Conservation (phyloP, 2,329 filamentous ascomycete genomes). For the Dactylonectria estremocensis region DNA sequence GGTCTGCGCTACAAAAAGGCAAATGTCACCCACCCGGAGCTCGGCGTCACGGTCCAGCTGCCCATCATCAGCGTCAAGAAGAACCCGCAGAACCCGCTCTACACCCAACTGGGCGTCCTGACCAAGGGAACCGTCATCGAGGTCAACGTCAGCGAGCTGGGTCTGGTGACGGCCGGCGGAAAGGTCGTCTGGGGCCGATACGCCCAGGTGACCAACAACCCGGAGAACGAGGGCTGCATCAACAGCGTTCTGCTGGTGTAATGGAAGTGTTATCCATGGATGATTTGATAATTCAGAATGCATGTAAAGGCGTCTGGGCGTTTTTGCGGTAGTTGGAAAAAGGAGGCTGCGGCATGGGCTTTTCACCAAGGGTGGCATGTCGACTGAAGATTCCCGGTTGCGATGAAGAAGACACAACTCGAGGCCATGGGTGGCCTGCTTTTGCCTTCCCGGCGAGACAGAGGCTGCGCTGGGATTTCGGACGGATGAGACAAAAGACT, state of each 20-base stretch:
- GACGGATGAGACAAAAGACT: slow-evolving; percentile 13
- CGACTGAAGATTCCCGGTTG: slow-evolving; percentile 48
- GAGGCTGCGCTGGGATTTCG: slow-evolving; percentile 4
- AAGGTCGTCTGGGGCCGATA: slow-evolving; percentile 95
- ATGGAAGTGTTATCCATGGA: slow-evolving; percentile 32
- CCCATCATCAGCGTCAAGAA: slow-evolving; percentile 80
- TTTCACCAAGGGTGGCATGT: slow-evolving; percentile 44
- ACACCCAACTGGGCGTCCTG: slow-evolving; percentile 92
- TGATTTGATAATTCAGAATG: slow-evolving; percentile 41
- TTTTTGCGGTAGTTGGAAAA: slow-evolving; percentile 45
- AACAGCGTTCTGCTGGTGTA: slow-evolving; percentile 48
- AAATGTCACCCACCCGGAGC: slow-evolving; percentile 79
- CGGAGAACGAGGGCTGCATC: slow-evolving; percentile 60
- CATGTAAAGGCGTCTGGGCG: slow-evolving; percentile 49
- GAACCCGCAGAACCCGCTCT: slow-evolving; percentile 86
- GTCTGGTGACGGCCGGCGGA: slow-evolving; percentile 89
- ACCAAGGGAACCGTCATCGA: slow-evolving; percentile 87
- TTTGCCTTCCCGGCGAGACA: slow-evolving; percentile 20
- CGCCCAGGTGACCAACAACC: slow-evolving; percentile 68
- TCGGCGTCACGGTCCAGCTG: slow-evolving; percentile 90
- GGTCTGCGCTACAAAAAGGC: slow-evolving; percentile 67
- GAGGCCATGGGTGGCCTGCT: slow-evolving; percentile 24
- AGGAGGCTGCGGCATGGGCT: slow-evolving; percentile 34
- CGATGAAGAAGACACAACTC: slow-evolving; percentile 48
- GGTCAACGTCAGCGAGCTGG: slow-evolving; percentile 93